A percentile compares a stretch with the other conserved stretches of the same genome.
Conservation (phyloP, 306 rosid species). For the Canavalia ensiformis region DNA sequence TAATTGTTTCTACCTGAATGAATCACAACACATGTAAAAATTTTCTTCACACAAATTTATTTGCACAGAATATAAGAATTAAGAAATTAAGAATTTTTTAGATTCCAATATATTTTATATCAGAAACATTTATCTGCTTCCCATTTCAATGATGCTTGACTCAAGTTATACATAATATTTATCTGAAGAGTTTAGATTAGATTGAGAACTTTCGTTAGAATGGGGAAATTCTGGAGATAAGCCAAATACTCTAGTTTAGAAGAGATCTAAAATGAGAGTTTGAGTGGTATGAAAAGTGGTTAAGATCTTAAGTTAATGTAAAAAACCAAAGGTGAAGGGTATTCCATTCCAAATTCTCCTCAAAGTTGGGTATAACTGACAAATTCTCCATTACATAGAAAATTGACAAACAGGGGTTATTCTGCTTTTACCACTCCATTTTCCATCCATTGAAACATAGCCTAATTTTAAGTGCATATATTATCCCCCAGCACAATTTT, state of each 20-base stretch:
- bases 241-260: not conserved
- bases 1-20: not conserved
- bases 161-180: not conserved
- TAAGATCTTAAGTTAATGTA: not conserved
- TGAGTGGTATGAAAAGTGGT: not conserved
- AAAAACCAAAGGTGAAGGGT: not conserved
- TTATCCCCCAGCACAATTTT: conserved; percentile 12
- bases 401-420: not conserved
- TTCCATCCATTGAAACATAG: not conserved
- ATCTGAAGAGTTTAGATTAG: not conserved
- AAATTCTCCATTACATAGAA: not conserved
- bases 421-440: conserved; percentile 4
- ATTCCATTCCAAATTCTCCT: not conserved
- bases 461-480: conserved; percentile 17
- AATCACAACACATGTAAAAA: not conserved
- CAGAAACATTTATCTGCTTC: not conserved
- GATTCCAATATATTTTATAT: not conserved
- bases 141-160: conserved; percentile 3
- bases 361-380: not conserved
- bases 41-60: not conserved
- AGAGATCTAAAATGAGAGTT: not conserved
- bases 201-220: not conserved
- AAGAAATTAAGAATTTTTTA: not conserved
- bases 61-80: not conserved
- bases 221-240: not conserved